Base-by-base conservation (phyloP, 371 early-diverging fungal genomes). In the Zychaea mexicana region DNA sequence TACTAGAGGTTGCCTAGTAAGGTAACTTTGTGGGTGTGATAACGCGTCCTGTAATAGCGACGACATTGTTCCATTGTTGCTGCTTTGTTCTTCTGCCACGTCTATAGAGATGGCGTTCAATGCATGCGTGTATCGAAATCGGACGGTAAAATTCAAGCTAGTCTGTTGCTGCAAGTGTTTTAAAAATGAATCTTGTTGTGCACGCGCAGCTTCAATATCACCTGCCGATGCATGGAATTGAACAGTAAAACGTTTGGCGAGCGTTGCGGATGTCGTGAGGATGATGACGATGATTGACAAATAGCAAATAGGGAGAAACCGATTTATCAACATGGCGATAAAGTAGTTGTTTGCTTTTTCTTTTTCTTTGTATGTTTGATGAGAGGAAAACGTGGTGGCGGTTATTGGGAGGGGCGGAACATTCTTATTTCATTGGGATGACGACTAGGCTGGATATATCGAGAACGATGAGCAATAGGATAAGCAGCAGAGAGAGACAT, bases 41-140 rank as follows among this genome's bases (percentile, higher is more conserved):
- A 42, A n/a, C n/a, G n/a, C 15, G n/a, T 42, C 42, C n/a, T 42
- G 42, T 42, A 42, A 42, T 42, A 15, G 15, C n/a, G 42, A 15
- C 15, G 42, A 42, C n/a, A n/a, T 17, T 42, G 15, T 17, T 42
- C 45, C 45, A 45, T 49, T 49, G 22, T 13, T 42, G n/a, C 13
- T 28, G 36, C n/a, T n/a, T n/a, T n/a, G n/a, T n/a, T n/a, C n/a
- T n/a, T 39, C 46, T 6, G 36, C 32, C 39, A 65, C 21, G 12
- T 63, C 39, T 15, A 68, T 61, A 13, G 69, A 68, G 55, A 68
- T 53, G 42, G 61, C 69, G 39, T 68, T 68, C 45, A 68, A 54
- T 9, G 62, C 49, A 26, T 60, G 49, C 5, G 30, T 47, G 19
- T 60, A 68, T 8, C 61, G 42, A 53, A 62, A 68, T 3, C 69